A percentile compares a stretch with the other conserved stretches of the same genome.
Conservation (phyloP, 352 stramenopile species). For the Phytophthora niederhauseri region DNA sequence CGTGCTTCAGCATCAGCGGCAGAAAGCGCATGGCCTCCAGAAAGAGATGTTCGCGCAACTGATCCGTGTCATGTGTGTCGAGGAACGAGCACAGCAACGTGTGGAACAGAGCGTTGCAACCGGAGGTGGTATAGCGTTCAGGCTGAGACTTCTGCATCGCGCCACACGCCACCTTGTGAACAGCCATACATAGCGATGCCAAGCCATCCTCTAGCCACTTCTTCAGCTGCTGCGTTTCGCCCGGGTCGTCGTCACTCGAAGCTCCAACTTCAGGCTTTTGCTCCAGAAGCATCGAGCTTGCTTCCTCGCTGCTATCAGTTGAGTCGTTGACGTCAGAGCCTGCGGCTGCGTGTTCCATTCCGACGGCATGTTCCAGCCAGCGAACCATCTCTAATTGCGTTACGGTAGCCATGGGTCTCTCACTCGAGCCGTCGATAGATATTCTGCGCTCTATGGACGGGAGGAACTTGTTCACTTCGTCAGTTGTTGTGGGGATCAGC, state of each 20-base stretch:
- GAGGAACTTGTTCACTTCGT: conserved; percentile 53
- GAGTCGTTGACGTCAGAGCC: conserved; percentile 7
- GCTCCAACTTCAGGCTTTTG: conserved; percentile 34
- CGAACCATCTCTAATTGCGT: conserved; percentile 44
- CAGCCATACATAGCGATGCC: conserved; percentile 82
- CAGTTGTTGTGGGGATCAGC: conserved; percentile 88
- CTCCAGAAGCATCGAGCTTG: conserved; percentile 35
- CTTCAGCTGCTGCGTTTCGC: conserved; percentile 37
- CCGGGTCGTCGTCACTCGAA: conserved; percentile 17
- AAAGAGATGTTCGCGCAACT: conserved; percentile 70
- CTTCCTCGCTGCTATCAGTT: conserved; percentile 28
- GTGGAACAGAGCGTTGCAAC: conserved; percentile 80
- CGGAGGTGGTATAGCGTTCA: conserved; percentile 78
- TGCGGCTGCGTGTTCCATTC: conserved; percentile 9
- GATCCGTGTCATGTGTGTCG: conserved; percentile 57
- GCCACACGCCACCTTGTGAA: conserved; percentile 84
- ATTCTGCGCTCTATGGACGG: conserved; percentile 26
- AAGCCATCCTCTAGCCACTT: conserved; percentile 75
- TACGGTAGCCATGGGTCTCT: conserved; percentile 17
- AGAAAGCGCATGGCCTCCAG: conserved; percentile 78
- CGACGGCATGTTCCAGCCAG: conserved; percentile 52
- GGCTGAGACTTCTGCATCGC: conserved; percentile 86
- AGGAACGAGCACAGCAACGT: conserved; percentile 82
- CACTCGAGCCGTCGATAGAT: conserved; percentile 22
- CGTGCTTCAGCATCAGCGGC: conserved; percentile 72